phyloP scores from a whole-genome alignment of 2,329 filamentous ascomycete genomes.

The Escovopsis sp. region DNA sequence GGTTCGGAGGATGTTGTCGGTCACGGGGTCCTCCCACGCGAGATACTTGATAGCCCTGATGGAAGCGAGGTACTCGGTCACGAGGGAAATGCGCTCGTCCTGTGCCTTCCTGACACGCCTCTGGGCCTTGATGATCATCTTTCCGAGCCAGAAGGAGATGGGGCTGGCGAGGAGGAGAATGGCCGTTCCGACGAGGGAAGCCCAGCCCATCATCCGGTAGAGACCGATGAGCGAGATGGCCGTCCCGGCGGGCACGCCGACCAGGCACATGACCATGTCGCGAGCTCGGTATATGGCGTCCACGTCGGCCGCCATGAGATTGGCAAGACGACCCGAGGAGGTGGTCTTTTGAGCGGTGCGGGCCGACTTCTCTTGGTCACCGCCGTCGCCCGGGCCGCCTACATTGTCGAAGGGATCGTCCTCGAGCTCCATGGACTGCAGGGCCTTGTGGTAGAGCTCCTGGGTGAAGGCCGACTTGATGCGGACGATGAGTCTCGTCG shows the following conservation, averaged over 20 bases:
- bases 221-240: slow-evolving; percentile 34
- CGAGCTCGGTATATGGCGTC: slow-evolving; percentile 38
- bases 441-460: slow-evolving; percentile 41
- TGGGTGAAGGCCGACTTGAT: slow-evolving; percentile 42
- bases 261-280: slow-evolving; percentile 32
- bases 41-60: slow-evolving; percentile 48
- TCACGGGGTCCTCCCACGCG: slow-evolving; percentile 41
- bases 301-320: slow-evolving; percentile 44
- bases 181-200: slow-evolving; percentile 35
- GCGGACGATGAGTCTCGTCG: slow-evolving; percentile 40
- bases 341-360: slow-evolving; percentile 20
- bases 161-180: slow-evolving; percentile 32
- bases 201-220: slow-evolving; percentile 41
- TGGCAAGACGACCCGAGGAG: slow-evolving; percentile 36
- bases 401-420: slow-evolving; percentile 32
- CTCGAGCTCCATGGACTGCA: slow-evolving; percentile 41
- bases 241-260: slow-evolving; percentile 33
- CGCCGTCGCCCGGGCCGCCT: slow-evolving; percentile 7
- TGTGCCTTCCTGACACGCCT: slow-evolving; percentile 39
- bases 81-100: slow-evolving; percentile 40
- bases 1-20: slow-evolving; percentile 33
- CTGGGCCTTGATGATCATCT: slow-evolving; percentile 34
- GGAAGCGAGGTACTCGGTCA: slow-evolving; percentile 42
- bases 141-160: slow-evolving; percentile 34
- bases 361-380: slow-evolving; percentile 13